A percentile compares a stretch with the other conserved stretches of the same genome.
phyloP scores from a whole-genome alignment of 2,329 filamentous ascomycete genomes.

The Alternaria alternata region DNA sequence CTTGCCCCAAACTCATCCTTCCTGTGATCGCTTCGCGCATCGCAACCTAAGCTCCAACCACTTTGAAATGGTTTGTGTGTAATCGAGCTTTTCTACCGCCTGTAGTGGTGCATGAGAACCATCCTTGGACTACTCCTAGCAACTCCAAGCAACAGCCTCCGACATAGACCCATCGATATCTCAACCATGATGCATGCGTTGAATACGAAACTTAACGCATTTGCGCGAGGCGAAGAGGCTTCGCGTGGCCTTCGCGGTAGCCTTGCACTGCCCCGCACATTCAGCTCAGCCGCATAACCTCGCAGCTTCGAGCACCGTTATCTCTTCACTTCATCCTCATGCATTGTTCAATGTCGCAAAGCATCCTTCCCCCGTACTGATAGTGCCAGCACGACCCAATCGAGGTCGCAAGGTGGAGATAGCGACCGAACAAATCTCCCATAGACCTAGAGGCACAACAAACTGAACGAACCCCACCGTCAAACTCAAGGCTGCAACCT shows the following conservation, averaged over 20 bases:
- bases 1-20: not conserved
- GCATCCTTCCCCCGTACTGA: not conserved
- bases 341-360: not conserved
- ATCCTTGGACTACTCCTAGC: not conserved
- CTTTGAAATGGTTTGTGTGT: not conserved
- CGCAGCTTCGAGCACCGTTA: fast-evolving
- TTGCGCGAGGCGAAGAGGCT: not conserved
- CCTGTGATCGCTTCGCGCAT: not conserved
- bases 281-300: not conserved
- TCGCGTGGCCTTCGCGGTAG: not conserved
- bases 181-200: not conserved
- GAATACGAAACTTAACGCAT: not conserved
- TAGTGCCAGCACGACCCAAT: not conserved
- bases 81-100: not conserved
- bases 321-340: not conserved
- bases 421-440: not conserved
- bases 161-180: not conserved
- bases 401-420: not conserved
- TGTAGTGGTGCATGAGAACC: not conserved
- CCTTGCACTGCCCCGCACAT: not conserved
- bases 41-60: not conserved
- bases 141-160: not conserved
- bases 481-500: not conserved
- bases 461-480: not conserved
- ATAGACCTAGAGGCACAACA: not conserved